Evolutionary conservation across 1,139 yeast genomes (phyloP).

Genomic region (Pichia sp.): DNA sequence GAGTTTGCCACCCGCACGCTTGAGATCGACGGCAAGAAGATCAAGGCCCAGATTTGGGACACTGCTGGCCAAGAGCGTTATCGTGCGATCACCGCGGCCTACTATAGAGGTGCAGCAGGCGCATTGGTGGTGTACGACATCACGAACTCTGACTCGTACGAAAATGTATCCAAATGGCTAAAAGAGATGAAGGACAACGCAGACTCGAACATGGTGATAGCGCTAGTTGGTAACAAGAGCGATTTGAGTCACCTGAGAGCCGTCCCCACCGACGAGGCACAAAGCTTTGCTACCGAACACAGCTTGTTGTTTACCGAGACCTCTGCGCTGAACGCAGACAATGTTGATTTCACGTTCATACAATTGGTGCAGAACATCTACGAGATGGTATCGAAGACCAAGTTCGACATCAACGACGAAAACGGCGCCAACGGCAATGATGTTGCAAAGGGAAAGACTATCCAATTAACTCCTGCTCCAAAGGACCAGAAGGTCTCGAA

Average conservation of each 20-base stretch:
- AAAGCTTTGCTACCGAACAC: conserved; percentile 91
- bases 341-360: conserved; percentile 92
- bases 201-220: conserved; percentile 93
- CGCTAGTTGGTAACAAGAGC: conserved; percentile 93
- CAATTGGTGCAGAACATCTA: conserved; percentile 88
- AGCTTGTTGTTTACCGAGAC: conserved; percentile 92
- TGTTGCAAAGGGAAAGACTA: conserved; percentile 65
- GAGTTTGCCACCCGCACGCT: conserved; percentile 97
- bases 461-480: conserved; percentile 90
- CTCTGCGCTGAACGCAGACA: conserved; percentile 91
- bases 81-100: conserved; percentile 95
- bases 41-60: conserved; percentile 98
- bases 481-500: conserved; percentile 66
- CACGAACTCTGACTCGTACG: conserved; percentile 88
- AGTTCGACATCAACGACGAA: conserved; percentile 67
- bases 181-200: conserved; percentile 95
- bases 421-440: conserved; percentile 42
- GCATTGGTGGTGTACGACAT: conserved; percentile 95
- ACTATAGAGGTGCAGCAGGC: conserved; percentile 97
- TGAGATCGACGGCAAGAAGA: conserved; percentile 89
- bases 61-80: conserved; percentile 99
- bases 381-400: conserved; percentile 85
- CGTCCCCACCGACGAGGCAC: conserved; percentile 97
- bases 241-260: conserved; percentile 95
- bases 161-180: conserved; percentile 91